Evolutionary conservation across 108 stramenopile genomes (phyloP).

Genomic region (Nitzschia palea): DNA sequence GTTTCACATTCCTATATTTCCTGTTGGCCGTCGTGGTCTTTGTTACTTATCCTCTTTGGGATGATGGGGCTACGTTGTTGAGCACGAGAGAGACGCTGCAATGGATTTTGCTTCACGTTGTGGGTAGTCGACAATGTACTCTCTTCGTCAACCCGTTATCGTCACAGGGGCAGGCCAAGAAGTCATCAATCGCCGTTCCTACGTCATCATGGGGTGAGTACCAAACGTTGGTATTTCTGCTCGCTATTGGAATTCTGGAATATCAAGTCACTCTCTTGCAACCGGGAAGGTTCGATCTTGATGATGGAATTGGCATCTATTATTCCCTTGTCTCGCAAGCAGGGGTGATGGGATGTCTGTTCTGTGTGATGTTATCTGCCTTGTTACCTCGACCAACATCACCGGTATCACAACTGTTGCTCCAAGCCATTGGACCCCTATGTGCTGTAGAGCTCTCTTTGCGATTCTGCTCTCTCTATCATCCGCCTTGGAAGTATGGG

Average conservation of each 20-base stretch:
- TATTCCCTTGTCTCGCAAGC: background rate
- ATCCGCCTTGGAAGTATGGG: background rate
- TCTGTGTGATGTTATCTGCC: background rate
- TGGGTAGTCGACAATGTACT: background rate
- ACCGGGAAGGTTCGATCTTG: too few relatives aligned
- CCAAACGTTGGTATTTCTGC: background rate
- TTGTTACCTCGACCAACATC: background rate
- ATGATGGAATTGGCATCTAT: too few relatives aligned
- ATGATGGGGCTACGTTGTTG: background rate
- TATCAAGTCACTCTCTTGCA: background rate
- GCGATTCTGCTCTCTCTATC: background rate
- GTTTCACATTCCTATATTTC: background rate
- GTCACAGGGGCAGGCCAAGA: background rate
- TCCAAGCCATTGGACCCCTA: constrained; percentile 1
- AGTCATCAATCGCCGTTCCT: background rate
- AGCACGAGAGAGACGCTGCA: background rate
- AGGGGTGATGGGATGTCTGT: background rate
- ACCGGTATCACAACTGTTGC: background rate
- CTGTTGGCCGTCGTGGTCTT: background rate
- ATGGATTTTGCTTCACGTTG: background rate
- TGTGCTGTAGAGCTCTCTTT: background rate
- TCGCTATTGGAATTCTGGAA: background rate
- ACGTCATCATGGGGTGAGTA: background rate
- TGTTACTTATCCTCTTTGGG: background rate
- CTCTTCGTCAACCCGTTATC: background rate